Evolutionary conservation across 2,329 filamentous ascomycete genomes (phyloP), one percentile per base, ranked within the genome.

Genomic region (Fusarium sp.): DNA sequence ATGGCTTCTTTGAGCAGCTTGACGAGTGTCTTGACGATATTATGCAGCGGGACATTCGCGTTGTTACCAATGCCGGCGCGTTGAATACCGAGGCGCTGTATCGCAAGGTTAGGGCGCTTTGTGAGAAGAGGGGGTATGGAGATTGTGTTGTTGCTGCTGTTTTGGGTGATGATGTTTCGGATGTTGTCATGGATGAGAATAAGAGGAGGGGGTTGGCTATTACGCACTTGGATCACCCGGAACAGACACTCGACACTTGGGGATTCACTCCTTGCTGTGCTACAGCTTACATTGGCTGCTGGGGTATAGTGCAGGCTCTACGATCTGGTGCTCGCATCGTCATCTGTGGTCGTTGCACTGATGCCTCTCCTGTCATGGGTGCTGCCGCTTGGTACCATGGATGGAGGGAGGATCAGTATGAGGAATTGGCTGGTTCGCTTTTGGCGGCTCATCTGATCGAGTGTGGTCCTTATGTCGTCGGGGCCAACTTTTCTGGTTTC

Each of bases 301-400:
- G 85, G 63, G 86, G 82, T 5, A 88, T 89, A 16, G 81, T 83
- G 7, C 79, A 80, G 27, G 86, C 82, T 3, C 79, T 88, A 1
- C 77, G 80, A 5, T 75, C 73, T 0, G 85, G 85, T 0, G 86
- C 85, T 1, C 82, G 86, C 20, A 86, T 88, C 24, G 80, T 88
- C 55, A 82, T 88, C 3, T 87, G 85, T 62, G 86, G 86, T 0
- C 81, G 86, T 5, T 85, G 85, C 1, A 82, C 85, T 0, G 86
- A 87, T 71, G 86, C 87, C 0, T 85, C 84, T 3, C 87, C 87
- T 0, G 87, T 89, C 0, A 89, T 90, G 66, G 89, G 86, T 0
- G 87, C 87, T 0, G 88, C 88, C 0, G 85, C 85, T 74, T 90
- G 84, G 80, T 91, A 88, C 85, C 84, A 90, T 62, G 80, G 82